Evolutionary conservation across 2,329 filamentous ascomycete species (phyloP).

Genomic region (Thielaviopsis populi): DNA sequence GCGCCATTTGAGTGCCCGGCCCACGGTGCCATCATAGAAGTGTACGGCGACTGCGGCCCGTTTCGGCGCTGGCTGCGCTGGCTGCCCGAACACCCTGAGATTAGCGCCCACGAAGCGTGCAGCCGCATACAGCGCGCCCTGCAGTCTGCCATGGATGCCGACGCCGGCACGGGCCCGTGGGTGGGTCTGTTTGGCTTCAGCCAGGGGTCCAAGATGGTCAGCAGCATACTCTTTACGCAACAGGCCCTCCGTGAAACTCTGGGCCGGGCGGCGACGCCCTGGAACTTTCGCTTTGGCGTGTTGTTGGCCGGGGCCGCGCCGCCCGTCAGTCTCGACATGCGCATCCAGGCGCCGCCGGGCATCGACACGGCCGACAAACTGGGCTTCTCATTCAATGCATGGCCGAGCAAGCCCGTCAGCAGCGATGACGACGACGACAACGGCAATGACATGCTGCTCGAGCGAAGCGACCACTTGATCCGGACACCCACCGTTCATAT

Average conservation of each 20-base stretch:
- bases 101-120: slow-evolving; percentile 32
- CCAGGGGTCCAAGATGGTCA: slow-evolving; percentile 48
- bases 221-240: slow-evolving; percentile 45
- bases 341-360: slow-evolving; percentile 19
- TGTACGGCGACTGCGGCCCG: slow-evolving; percentile 51
- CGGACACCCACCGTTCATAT: slow-evolving; percentile 50
- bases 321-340: slow-evolving; percentile 35
- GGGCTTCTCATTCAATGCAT: slow-evolving; percentile 28
- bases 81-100: slow-evolving; percentile 39
- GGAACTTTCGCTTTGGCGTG: slow-evolving; percentile 44
- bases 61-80: slow-evolving; percentile 50
- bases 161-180: slow-evolving; percentile 42
- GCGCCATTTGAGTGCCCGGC: slow-evolving; percentile 49
- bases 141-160: slow-evolving; percentile 34
- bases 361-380: slow-evolving; percentile 22
- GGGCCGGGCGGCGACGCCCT: slow-evolving; percentile 20
- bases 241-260: slow-evolving; percentile 36
- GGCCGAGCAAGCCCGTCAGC: slow-evolving; percentile 22
- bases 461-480: slow-evolving; percentile 31
- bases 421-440: slow-evolving; percentile 19
- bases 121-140: slow-evolving; percentile 29
- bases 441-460: slow-evolving; percentile 24
- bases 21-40: slow-evolving; percentile 45
- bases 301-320: slow-evolving; percentile 47
- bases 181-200: slow-evolving; percentile 51